Evolutionary conservation across 495 filamentous ascomycete species (phyloP), one percentile per base, ranked within the genome.

Genomic region (Cenococcum geophilum): DNA sequence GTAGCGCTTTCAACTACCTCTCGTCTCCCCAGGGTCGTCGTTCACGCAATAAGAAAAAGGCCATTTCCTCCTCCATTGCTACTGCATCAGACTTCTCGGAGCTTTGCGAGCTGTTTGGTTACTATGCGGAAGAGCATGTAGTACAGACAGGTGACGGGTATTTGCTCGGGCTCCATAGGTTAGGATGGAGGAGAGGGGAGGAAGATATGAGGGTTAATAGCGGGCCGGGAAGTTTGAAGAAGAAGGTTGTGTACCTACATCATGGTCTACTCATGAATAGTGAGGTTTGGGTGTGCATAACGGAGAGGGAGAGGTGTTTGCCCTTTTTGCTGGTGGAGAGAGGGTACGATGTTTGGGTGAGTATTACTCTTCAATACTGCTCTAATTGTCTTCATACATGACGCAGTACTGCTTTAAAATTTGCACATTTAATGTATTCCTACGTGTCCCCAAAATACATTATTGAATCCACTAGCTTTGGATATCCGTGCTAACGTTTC

Each of bases 241-340:
- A 95, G 76, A 88, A 85, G 60, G 89, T 97, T 10, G 87, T 96
- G 9, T 98, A 97, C 73, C 77, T 98, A 63, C 93, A 98, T 73
- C 93, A 98, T 74, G 93, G 93, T 22, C 79, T 98, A 56, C 79
- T 98, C 59, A 98, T 98, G 93, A 96, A 95, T 73, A 96, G 91
- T 73, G 93, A 98, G 76, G 93, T 97, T 21, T 98, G 93, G 93
- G 89, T 97, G 20, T 95, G 89, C 71, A 75, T 90, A 68, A 92
- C 92, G 3, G 91, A 98, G 52, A 85, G 84, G 64, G 82, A 95
- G 73, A 80, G 91, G 57, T 89, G 84, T 62, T 77, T 98, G 12
- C 91, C 93, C 0, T 98, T 98, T 73, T 81, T 86, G 60, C 77
- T 98, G 47, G 92, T 96, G 0, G 92, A 97, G 70, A 82, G 80